Base-by-base conservation (phyloP, 2,329 filamentous ascomycete genomes). In the Xylogone sp. region DNA sequence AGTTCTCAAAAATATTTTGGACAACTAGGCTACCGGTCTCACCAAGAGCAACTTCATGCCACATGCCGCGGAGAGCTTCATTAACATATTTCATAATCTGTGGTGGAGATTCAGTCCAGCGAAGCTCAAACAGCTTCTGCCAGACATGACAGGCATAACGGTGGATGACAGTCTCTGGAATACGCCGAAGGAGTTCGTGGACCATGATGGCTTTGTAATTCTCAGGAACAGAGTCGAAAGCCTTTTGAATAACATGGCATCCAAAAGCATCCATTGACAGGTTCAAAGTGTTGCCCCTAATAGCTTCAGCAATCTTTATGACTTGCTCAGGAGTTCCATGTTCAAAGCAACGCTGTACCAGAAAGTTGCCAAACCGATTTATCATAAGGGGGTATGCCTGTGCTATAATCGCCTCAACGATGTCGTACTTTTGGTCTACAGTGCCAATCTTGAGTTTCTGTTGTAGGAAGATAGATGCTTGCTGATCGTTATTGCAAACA, bases 71-170 rank as follows among this genome's bases (percentile, higher is more conserved):
- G 50, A 99, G 81, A 54, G 94, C 88, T 62, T 97, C 91, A 65
- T 99, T 99, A 71, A 99, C 95, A 64, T 90, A 96, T 64, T 88
- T 89, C 94, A 99, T 99, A 71, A 99, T 96, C 70, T 97, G 92
- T 21, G 94, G 94, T 42, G 94, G 94, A 39, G 91, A 89, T 63
- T 92, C 88, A 57, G 86, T 90, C 94, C 94, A 99, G 65, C 94
- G 87, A 61, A 99, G 82, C 71, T 99, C 94, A 68, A 99, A 99
- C 22, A 99, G 82, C 76, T 99, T 99, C 75, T 99, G 94, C 94
- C 94, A 99, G 56, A 99, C 94, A 69, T 99, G 94, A 65, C 94
- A 99, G 53, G 94, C 94, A 72, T 99, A 99, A 60, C 95, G 88
- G 72, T 99, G 95, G 66, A 99, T 94, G 58, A 99, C 92, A 2